These are phyloP conservation scores for Penicillium antarcticum DNA, from an alignment of 495 filamentous ascomycete genomes.

Conservation along the genomic window DNA sequence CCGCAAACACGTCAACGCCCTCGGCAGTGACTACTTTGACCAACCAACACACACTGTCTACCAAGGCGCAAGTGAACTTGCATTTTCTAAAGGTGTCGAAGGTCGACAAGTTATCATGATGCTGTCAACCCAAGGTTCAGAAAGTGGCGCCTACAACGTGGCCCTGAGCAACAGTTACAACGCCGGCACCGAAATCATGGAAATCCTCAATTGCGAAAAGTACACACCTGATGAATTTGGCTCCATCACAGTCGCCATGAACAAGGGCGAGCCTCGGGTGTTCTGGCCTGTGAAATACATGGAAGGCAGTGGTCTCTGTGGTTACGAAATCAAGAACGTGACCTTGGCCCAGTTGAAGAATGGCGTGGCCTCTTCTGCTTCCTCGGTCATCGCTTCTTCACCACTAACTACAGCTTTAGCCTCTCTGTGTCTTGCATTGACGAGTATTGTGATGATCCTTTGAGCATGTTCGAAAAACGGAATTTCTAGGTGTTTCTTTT, in stretches of 20 bases:
- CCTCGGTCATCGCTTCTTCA: not conserved
- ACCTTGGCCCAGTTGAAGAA: slow-evolving; percentile 13
- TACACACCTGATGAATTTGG: slow-evolving; percentile 44
- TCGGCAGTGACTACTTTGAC: slow-evolving; percentile 46
- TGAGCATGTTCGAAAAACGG: no score
- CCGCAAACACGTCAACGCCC: slow-evolving; percentile 50
- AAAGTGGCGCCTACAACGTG: slow-evolving; percentile 40
- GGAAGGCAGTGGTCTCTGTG: slow-evolving; percentile 37
- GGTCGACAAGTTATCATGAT: slow-evolving; percentile 56
- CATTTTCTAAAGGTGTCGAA: slow-evolving; percentile 58
- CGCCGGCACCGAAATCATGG: slow-evolving; percentile 33
- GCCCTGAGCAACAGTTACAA: slow-evolving; percentile 40
- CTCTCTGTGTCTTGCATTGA: not conserved
- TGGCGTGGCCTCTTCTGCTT: not conserved
- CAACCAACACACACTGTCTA: slow-evolving; percentile 51
- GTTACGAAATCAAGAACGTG: slow-evolving; percentile 18
- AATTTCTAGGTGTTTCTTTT: not conserved
- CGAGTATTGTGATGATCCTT: no score
- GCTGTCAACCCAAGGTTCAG: slow-evolving; percentile 53
- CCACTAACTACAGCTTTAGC: not conserved
- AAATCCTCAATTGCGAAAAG: slow-evolving; percentile 48
- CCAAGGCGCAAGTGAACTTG: slow-evolving; percentile 54
- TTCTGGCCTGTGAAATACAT: slow-evolving; percentile 32
- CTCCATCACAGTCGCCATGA: slow-evolving; percentile 41
- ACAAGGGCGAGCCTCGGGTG: slow-evolving; percentile 49